A percentile compares a stretch with the other conserved stretches of the same genome.
These are phyloP conservation scores for Saturnispora dispora DNA, from an alignment of 805 yeast genomes.

Conservation along the genomic window DNA sequence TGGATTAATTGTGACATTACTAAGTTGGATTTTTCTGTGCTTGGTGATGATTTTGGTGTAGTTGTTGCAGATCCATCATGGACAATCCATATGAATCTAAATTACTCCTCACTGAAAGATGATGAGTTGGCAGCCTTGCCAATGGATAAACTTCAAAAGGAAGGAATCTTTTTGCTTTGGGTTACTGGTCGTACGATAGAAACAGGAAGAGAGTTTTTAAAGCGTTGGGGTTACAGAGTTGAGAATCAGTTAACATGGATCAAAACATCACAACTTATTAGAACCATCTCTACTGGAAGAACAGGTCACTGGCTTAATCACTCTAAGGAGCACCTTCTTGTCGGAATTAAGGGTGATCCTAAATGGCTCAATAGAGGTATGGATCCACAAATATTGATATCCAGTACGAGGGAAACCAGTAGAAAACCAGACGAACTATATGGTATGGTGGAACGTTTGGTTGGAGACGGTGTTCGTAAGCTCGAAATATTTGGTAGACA, in stretches of 20 bases:
- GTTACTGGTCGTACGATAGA: slow-evolving; percentile 94
- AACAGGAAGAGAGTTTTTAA: slow-evolving; percentile 67
- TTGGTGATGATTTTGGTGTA: slow-evolving; percentile 71
- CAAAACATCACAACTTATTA: slow-evolving; percentile 75
- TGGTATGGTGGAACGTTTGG: slow-evolving; percentile 76
- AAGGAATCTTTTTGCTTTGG: slow-evolving; percentile 82
- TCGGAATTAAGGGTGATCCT: slow-evolving; percentile 79
- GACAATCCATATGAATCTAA: slow-evolving; percentile 86
- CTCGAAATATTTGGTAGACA: slow-evolving; percentile 85
- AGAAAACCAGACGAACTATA: slow-evolving; percentile 89
- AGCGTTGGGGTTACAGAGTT: slow-evolving; percentile 74
- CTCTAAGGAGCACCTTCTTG: slow-evolving; percentile 81
- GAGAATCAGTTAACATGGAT: slow-evolving; percentile 84
- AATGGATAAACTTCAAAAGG: slow-evolving; percentile 63
- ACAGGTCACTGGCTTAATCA: slow-evolving; percentile 98
- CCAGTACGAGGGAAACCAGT: slow-evolving; percentile 80
- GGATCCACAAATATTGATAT: slow-evolving; percentile 71
- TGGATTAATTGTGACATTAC: slow-evolving; percentile 85
- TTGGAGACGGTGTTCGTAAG: slow-evolving; percentile 67
- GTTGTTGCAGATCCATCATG: slow-evolving; percentile 93
- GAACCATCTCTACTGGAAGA: slow-evolving; percentile 90
- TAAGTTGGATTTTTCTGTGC: slow-evolving; percentile 52
- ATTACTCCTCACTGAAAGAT: slow-evolving; percentile 72
- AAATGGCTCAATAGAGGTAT: slow-evolving; percentile 56
- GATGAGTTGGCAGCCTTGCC: slow-evolving; percentile 61